Evolutionary conservation across 164 flowering plant species (phyloP), one percentile per base, ranked within the genome.

Genomic region (Platanus orientalis): DNA sequence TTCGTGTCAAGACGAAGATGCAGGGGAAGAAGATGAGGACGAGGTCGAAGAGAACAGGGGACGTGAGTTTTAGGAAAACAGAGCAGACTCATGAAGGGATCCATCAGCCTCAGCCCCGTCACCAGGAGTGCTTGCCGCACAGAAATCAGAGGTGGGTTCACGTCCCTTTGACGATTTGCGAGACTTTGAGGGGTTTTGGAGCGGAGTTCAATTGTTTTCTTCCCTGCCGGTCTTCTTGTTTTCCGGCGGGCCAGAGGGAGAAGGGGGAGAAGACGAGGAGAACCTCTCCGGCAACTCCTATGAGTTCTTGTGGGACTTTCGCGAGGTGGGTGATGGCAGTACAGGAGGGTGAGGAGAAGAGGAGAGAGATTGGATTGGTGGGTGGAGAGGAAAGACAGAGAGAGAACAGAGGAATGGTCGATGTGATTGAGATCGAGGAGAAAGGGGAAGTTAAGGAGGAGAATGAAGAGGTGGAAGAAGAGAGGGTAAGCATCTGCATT

Each of bases 131-230:
- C n/a, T n/a, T n/a, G n/a, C n/a, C n/a, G n/a, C n/a, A n/a, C 25
- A 74, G 89, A 54, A 83, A 79, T 56, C 95, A 85, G 75, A 81
- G 82, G 54, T 90, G 98, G 98, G 93, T 85, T 47, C 94, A 90
- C 75, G 70, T 92, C 16, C 95, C 98, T 4, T 54, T 93, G 58
- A 78, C 89, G 23, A 90, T 90, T 30, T 90, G 94, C 51, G 96
- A 90, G 48, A 84, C 96, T 26, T 57, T 90, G 65, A 82, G 88
- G 68, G 78, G 78, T 1, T 82, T 90, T 27, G 90, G 94, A 3
- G 60, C 87, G 5, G 96, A 90, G 60, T 79, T 88, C 63, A 85
- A 79, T 66, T 90, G 96, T 64, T 86, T 90, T 60, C 58, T 80
- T 28, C 90, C 94, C 0, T 87, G 96, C 36, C 69, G 76, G 42